Percentiles rank a stretch among this genome's conserved stretches.
These are phyloP conservation scores for Talaromyces adpressus DNA, from an alignment of 495 filamentous ascomycete species.

Conservation along the genomic window DNA sequence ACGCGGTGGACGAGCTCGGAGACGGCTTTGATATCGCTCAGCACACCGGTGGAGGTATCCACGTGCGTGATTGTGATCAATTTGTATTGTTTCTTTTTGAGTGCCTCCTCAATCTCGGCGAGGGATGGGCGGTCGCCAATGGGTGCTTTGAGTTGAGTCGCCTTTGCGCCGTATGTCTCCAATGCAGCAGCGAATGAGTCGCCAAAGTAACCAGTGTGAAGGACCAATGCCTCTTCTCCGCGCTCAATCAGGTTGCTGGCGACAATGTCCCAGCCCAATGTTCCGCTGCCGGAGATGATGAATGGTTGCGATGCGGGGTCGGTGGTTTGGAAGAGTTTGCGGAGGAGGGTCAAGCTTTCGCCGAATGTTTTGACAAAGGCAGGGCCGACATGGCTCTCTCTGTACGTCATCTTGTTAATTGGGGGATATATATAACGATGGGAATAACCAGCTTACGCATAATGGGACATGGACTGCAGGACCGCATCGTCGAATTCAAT, in stretches of 20 bases:
- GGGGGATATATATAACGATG: not conserved
- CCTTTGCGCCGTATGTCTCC: slow-evolving; percentile 79
- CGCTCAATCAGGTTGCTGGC: slow-evolving; percentile 83
- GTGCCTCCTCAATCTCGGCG: slow-evolving; percentile 74
- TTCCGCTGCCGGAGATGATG: slow-evolving; percentile 88
- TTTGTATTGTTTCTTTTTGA: slow-evolving; percentile 87
- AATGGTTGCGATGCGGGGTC: slow-evolving; percentile 81
- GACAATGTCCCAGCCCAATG: slow-evolving; percentile 93
- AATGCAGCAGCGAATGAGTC: slow-evolving; percentile 93
- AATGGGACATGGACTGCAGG: slow-evolving; percentile 90
- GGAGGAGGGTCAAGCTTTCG: slow-evolving; percentile 78
- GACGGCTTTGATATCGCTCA: slow-evolving; percentile 80
- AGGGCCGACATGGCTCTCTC: slow-evolving; percentile 85
- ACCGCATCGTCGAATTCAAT: slow-evolving; percentile 99
- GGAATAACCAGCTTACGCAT: slow-evolving; percentile 54
- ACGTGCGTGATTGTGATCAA: slow-evolving; percentile 91
- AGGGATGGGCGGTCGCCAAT: slow-evolving; percentile 86
- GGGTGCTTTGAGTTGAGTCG: slow-evolving; percentile 81
- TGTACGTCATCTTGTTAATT: slow-evolving; percentile 24
- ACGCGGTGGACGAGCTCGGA: slow-evolving; percentile 76
- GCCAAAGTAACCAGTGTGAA: slow-evolving; percentile 95
- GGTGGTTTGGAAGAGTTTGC: slow-evolving; percentile 87
- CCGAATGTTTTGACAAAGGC: slow-evolving; percentile 88
- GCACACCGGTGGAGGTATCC: slow-evolving; percentile 92
- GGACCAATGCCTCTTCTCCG: slow-evolving; percentile 83